Percentiles rank a stretch among this genome's conserved stretches.
These are phyloP conservation scores for Russula vinacea DNA, from an alignment of 768 basidiomycete species.

Conservation along the genomic window DNA sequence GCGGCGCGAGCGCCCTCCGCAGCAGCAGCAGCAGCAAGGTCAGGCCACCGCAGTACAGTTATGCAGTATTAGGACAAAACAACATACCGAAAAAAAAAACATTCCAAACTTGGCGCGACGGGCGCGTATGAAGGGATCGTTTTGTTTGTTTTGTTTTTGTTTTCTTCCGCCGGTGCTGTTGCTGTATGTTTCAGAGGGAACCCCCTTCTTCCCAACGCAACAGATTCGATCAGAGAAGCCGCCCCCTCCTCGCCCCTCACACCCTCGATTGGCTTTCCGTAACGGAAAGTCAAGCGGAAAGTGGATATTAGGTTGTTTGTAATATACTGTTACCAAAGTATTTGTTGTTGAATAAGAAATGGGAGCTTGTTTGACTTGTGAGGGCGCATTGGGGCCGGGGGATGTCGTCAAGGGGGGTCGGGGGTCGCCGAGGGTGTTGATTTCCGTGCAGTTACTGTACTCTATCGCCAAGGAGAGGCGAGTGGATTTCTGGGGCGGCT, in stretches of 20 bases:
- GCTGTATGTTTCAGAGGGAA: background rate
- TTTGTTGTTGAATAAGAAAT: background rate
- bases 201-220: background rate
- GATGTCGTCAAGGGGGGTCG: background rate
- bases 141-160: background rate
- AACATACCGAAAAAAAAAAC: background rate
- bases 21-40: no score
- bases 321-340: no score
- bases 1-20: slow-evolving; percentile 25
- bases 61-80: no score
- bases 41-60: background rate
- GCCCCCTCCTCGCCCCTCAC: no score
- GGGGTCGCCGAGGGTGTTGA: slow-evolving; percentile 1
- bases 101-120: background rate
- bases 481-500: background rate
- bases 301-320: no score
- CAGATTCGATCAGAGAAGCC: no score
- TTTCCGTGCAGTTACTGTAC: background rate
- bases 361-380: slow-evolving; percentile 12
- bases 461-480: background rate
- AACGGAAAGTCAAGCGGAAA: no score
- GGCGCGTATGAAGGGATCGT: background rate
- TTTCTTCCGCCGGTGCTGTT: background rate
- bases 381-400: background rate
- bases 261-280: no score